Conservation (phyloP, 108 stramenopile genomes). For the Halocafeteria seosinensis region DNA sequence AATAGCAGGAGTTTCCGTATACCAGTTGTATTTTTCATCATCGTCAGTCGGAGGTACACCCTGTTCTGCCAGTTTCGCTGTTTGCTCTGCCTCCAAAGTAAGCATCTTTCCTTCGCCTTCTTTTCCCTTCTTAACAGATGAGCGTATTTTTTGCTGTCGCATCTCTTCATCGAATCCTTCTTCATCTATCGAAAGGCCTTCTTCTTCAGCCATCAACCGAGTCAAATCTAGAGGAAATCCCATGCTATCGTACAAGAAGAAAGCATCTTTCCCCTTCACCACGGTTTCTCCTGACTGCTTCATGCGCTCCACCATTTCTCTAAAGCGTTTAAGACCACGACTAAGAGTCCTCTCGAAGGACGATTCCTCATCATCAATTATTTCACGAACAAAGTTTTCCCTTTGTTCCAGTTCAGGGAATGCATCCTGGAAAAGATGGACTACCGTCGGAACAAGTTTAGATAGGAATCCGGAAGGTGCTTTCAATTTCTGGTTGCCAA, state of each 20-base stretch:
- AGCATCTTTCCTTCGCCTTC: slow-evolving; percentile 70
- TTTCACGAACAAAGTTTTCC: slow-evolving; percentile 50
- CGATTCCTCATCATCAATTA: slow-evolving; percentile 81
- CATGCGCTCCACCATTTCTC: slow-evolving; percentile 45
- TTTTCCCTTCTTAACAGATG: slow-evolving; percentile 47
- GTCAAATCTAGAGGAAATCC: slow-evolving; percentile 96
- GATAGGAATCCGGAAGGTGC: slow-evolving; percentile 85
- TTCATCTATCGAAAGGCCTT: slow-evolving; percentile 67
- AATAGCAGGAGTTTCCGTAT: slow-evolving; percentile 49
- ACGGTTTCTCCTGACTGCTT: slow-evolving; percentile 14
- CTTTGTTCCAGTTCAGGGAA: slow-evolving; percentile 75
- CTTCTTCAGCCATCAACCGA: slow-evolving; percentile 93
- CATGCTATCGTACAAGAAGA: slow-evolving; percentile 83
- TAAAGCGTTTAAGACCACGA: slow-evolving; percentile 77
- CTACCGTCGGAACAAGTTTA: slow-evolving; percentile 62
- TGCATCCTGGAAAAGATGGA: slow-evolving; percentile 61
- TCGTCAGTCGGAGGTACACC: slow-evolving; percentile 59
- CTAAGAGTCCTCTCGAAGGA: slow-evolving; percentile 82
- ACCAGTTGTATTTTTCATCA: slow-evolving; percentile 68
- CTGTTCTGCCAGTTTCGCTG: slow-evolving; percentile 54
- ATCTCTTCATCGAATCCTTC: slow-evolving; percentile 72
- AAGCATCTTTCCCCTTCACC: slow-evolving; percentile 74
- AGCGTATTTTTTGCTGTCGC: slow-evolving; percentile 61
- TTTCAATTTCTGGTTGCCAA: slow-evolving; percentile 73
- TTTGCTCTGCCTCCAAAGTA: slow-evolving; percentile 89